Evolutionary conservation across 2,329 filamentous ascomycete genomes (phyloP), one percentile per base, ranked within the genome.

Genomic region (Ophidiomyces ophidiicola): DNA sequence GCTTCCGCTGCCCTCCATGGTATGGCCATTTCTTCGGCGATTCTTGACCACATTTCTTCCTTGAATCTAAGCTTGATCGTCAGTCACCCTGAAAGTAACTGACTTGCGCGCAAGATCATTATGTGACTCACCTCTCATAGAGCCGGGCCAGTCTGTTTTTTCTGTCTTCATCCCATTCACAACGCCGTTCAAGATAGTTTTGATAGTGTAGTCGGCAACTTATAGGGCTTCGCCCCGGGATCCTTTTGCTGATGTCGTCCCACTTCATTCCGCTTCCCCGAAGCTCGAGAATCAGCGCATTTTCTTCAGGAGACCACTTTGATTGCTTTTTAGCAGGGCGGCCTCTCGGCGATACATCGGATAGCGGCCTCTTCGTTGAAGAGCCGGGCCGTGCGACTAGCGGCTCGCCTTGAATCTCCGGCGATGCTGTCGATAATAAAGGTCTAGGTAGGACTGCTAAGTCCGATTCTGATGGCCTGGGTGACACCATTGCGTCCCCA

Each of bases 1-100:
- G 85, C 87, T 63, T 98, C 88, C 33, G 84, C 88, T 12, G 90
- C 86, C 53, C 90, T 75, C 88, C 88, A 96, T 24, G 88, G 90
- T 42, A 94, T 80, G 20, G 78, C 79, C 79, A 98, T 88, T 61
- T 96, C 88, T 58, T 90, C 85, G 29, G 87, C 86, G 15, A 96
- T 82, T 54, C 88, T 90, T 44, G 83, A 78, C 88, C 88, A 98
- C 85, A 96, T 96, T 56, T 96, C 86, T 47, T 83, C 77, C 62
- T 94, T 94, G 69, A 94, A 94, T 61, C 88, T 96, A 57, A 41
- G 11, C 10, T 28, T 37, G 19, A 36, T 17, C 6, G 35, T 42
- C 21, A 42, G 28, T 32, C 21, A 32, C 21, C 8, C 15, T 11
- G 12, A 10, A 21, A 20, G 14, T 3, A 30, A 2, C 5, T 3